Conservation (phyloP, 2,329 filamentous ascomycete species). For the Xylariomycetidae sp. region DNA sequence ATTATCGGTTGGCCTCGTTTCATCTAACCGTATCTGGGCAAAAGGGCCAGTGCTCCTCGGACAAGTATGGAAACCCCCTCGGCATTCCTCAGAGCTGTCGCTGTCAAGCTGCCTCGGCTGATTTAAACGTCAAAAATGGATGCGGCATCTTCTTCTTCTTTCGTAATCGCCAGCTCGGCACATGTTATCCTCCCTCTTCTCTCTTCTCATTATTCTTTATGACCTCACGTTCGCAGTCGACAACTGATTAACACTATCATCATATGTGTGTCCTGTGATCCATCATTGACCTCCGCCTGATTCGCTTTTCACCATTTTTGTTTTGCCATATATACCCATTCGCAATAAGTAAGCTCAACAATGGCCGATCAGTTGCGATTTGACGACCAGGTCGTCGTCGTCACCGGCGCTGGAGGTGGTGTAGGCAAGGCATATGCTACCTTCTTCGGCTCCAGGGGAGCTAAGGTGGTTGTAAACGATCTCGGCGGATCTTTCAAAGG, state of each 20-base stretch:
- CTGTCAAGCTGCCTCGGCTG: slow-evolving; percentile 26
- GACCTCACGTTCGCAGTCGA: neutral
- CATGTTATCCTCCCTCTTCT: neutral
- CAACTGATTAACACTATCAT: neutral
- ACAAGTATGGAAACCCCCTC: too few species aligned
- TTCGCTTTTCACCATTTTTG: slow-evolving; percentile 2
- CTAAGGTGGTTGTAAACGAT: slow-evolving; percentile 95
- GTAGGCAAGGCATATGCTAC: slow-evolving; percentile 77
- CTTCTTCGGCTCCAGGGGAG: slow-evolving; percentile 89
- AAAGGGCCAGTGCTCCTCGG: too few species aligned
- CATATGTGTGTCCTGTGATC: neutral
- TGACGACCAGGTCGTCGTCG: slow-evolving; percentile 83
- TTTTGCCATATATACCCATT: slow-evolving; percentile 3
- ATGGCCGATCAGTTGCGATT: slow-evolving; percentile 54
- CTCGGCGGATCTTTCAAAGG: slow-evolving; percentile 90
- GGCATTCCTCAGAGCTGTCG: slow-evolving; percentile 23
- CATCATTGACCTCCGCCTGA: neutral
- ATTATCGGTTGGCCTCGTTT: neutral
- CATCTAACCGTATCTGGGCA: too few species aligned
- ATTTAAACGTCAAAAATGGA: slow-evolving; percentile 8
- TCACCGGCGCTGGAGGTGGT: slow-evolving; percentile 81
- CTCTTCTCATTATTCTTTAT: neutral
- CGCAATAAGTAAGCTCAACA: slow-evolving; percentile 11
- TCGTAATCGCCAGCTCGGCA: neutral
- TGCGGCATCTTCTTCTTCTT: neutral